These are phyloP conservation scores for Hippophae gyantsensis DNA, from an alignment of 306 rosid genomes.

Conservation along the genomic window DNA sequence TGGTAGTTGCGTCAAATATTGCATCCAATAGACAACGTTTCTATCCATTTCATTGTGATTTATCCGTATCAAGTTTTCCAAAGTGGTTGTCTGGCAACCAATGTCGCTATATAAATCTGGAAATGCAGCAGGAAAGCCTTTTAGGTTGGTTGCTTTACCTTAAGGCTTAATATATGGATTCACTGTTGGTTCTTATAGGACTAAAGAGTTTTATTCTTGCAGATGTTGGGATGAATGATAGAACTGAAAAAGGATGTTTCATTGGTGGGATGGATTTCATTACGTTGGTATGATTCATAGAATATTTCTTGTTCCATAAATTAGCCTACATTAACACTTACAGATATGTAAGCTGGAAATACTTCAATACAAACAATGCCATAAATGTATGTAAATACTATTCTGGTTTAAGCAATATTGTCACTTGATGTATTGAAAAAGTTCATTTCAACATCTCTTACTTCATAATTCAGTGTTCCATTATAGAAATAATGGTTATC, in stretches of 20 bases:
- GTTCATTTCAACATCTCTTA: background rate
- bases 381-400: background rate
- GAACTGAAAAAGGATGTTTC: constrained; percentile 35
- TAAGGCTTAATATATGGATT: constrained; percentile 4
- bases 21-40: constrained; percentile 38
- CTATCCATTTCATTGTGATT: constrained; percentile 60
- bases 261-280: constrained; percentile 76
- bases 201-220: constrained; percentile 15
- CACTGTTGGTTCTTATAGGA: constrained; percentile 5
- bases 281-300: constrained; percentile 47
- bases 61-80: constrained; percentile 51
- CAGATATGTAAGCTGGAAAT: constrained; percentile 4
- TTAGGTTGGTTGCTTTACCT: constrained; percentile 41
- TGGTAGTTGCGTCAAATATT: constrained; percentile 26
- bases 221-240: constrained; percentile 32
- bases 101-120: constrained; percentile 30
- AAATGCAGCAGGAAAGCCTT: constrained; percentile 15
- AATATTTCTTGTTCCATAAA: constrained; percentile 13
- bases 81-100: constrained; percentile 61
- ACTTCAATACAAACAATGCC: background rate
- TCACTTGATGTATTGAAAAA: background rate
- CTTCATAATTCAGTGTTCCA: too few relatives aligned
- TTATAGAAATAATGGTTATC: too few relatives aligned
- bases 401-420: background rate
- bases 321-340: constrained; percentile 10